Conservation (phyloP, 1,284 basidiomycete genomes). For the Retiboletus fuscus region DNA sequence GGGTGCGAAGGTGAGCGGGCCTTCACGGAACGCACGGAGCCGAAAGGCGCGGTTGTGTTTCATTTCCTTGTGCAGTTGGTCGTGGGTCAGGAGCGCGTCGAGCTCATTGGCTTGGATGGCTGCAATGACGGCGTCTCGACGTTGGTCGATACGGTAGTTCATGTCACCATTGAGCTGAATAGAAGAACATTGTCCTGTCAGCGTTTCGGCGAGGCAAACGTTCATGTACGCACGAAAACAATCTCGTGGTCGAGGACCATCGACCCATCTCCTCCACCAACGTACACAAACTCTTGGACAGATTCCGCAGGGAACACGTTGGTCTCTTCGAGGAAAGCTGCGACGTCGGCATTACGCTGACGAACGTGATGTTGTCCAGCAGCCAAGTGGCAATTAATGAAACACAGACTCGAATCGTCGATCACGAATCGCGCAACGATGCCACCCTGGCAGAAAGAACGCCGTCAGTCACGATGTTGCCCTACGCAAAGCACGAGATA, state of each 20-base stretch:
- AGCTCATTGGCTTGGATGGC: constrained; percentile 76
- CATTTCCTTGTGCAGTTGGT: constrained; percentile 93
- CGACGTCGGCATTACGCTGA: constrained; percentile 87
- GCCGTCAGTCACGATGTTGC: constrained; percentile 14
- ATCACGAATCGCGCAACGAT: constrained; percentile 91
- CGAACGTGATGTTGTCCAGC: constrained; percentile 90
- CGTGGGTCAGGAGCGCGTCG: constrained; percentile 75
- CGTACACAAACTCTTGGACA: constrained; percentile 71
- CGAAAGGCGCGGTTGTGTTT: constrained; percentile 88
- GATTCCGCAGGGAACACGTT: constrained; percentile 68
- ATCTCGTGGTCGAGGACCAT: constrained; percentile 96
- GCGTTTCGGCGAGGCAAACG: background rate
- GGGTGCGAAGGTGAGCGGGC: constrained; percentile 84
- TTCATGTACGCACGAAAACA: constrained; percentile 81
- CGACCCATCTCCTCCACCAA: constrained; percentile 93
- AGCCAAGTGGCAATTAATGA: constrained; percentile 96
- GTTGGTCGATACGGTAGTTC: constrained; percentile 95
- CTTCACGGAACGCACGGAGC: constrained; percentile 85
- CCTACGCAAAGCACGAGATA: background rate
- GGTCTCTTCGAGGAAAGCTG: constrained; percentile 87
- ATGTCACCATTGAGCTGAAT: constrained; percentile 81
- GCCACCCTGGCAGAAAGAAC: constrained; percentile 70
- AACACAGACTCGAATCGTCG: constrained; percentile 92
- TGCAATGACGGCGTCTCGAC: constrained; percentile 82
- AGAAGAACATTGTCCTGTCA: constrained; percentile 12